phyloP scores from a whole-genome alignment of 106 monocot genomes.

The Posidonia australis region DNA sequence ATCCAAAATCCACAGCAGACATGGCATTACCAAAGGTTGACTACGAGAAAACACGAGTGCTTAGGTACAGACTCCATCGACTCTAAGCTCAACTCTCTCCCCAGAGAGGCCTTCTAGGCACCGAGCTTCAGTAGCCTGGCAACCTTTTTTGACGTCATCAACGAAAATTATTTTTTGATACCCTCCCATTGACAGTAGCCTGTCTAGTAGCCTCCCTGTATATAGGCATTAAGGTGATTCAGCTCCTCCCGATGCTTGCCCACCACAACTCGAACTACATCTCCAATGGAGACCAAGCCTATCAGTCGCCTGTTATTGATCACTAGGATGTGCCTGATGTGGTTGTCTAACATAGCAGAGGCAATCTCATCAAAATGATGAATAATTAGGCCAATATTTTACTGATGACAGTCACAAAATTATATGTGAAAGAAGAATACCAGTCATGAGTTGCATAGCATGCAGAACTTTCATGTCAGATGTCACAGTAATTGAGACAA shows the following conservation, averaged over 20 bases:
- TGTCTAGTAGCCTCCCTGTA: conserved; percentile 86
- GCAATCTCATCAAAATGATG: neutral
- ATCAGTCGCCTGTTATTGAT: conserved; percentile 58
- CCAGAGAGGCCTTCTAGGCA: too few relatives aligned
- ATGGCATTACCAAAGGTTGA: too few relatives aligned
- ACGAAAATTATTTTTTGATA: neutral
- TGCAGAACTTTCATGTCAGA: conserved; percentile 79
- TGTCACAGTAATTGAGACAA: conserved; percentile 87
- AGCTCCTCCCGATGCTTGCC: conserved; percentile 83
- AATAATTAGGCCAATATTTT: too few relatives aligned
- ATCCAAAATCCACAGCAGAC: too few relatives aligned
- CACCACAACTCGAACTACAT: conserved; percentile 91
- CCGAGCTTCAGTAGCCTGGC: neutral
- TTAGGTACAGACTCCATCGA: too few relatives aligned
- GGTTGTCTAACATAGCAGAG: conserved; percentile 44
- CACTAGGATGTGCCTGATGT: conserved; percentile 92
- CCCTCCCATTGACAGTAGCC: neutral
- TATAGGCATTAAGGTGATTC: conserved; percentile 74
- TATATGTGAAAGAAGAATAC: conserved; percentile 15
- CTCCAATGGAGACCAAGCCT: conserved; percentile 96
- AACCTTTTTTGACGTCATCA: conserved; percentile 22
- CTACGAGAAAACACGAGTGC: too few relatives aligned
- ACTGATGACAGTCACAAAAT: neutral
- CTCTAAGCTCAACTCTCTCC: too few relatives aligned
- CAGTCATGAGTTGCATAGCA: conserved; percentile 99